Evolutionary conservation across 2,329 filamentous ascomycete species (phyloP).

Genomic region (Penicillium janthinellum): DNA sequence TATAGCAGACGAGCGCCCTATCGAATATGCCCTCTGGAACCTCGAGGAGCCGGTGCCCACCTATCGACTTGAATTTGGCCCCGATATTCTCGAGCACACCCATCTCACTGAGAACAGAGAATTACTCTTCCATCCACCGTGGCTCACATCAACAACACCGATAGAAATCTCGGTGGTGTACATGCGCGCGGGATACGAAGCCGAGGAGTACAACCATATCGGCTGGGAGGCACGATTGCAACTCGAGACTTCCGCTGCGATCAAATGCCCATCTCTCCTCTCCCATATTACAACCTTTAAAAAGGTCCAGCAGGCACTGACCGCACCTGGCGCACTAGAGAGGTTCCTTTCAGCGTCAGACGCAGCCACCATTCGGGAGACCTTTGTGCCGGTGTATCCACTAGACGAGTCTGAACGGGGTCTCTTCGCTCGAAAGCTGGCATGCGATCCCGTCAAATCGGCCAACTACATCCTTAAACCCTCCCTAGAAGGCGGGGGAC

Average conservation of each 20-base stretch:
- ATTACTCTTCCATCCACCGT: constrained; percentile 41
- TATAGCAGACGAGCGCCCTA: constrained; percentile 48
- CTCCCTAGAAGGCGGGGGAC: constrained; percentile 48
- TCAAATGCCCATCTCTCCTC: constrained; percentile 50
- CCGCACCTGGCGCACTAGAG: constrained; percentile 34
- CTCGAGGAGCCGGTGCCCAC: constrained; percentile 33
- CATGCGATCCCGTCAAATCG: constrained; percentile 25
- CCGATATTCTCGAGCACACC: constrained; percentile 35
- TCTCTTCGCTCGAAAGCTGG: constrained; percentile 27
- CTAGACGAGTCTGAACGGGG: constrained; percentile 38
- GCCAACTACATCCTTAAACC: constrained; percentile 46
- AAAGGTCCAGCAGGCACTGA: constrained; percentile 47
- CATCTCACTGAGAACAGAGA: constrained; percentile 32
- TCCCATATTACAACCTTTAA: constrained; percentile 48
- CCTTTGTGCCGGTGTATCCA: constrained; percentile 43
- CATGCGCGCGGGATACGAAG: constrained; percentile 48
- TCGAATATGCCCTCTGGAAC: constrained; percentile 48
- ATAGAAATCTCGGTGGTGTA: constrained; percentile 49
- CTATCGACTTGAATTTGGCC: constrained; percentile 42
- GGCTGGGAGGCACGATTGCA: constrained; percentile 36
- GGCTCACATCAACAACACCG: constrained; percentile 10
- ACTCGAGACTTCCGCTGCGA: constrained; percentile 44
- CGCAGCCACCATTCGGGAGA: constrained; percentile 31
- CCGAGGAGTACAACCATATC: constrained; percentile 40
- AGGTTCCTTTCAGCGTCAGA: constrained; percentile 36